Percentiles rank a stretch among this genome's conserved stretches.
phyloP scores from a whole-genome alignment of 2,329 filamentous ascomycete genomes.

The Aspergillus niger region DNA sequence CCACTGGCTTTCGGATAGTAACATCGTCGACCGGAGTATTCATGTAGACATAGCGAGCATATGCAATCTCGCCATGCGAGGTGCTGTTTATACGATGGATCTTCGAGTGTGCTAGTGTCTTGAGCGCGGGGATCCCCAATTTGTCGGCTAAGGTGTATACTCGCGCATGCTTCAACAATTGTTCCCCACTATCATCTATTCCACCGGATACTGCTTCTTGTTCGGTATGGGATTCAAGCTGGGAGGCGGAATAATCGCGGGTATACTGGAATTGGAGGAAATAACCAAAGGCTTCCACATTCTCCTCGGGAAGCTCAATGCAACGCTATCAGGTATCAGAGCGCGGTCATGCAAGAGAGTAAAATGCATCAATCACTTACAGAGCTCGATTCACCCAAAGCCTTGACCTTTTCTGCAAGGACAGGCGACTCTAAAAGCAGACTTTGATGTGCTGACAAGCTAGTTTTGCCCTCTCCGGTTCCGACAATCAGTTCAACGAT shows the following conservation, averaged over 20 bases:
- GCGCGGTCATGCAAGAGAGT: background rate
- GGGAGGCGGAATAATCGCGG: slow-evolving; percentile 77
- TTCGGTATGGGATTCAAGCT: slow-evolving; percentile 61
- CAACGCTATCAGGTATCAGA: slow-evolving; percentile 54
- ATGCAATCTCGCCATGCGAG: slow-evolving; percentile 85
- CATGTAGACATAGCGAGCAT: slow-evolving; percentile 86
- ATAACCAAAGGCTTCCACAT: slow-evolving; percentile 73
- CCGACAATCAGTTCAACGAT: slow-evolving; percentile 70
- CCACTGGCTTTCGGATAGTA: slow-evolving; percentile 77
- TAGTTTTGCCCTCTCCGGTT: slow-evolving; percentile 58
- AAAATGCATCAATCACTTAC: slow-evolving; percentile 48
- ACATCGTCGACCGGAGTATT: slow-evolving; percentile 70
- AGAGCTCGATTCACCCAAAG: slow-evolving; percentile 62
- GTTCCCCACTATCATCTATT: slow-evolving; percentile 75
- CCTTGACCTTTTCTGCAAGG: slow-evolving; percentile 65
- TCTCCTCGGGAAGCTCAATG: slow-evolving; percentile 68
- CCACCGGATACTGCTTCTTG: slow-evolving; percentile 64
- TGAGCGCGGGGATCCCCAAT: slow-evolving; percentile 68
- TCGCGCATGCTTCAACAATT: slow-evolving; percentile 84
- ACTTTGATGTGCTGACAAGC: slow-evolving; percentile 77
- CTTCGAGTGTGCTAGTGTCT: slow-evolving; percentile 78
- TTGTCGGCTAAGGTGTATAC: slow-evolving; percentile 87
- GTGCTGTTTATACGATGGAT: slow-evolving; percentile 90
- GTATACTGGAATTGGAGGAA: slow-evolving; percentile 85
- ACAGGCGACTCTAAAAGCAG: slow-evolving; percentile 74